Evolutionary conservation across 2,329 filamentous ascomycete species (phyloP).

Genomic region (Diplocarpon rosae): DNA sequence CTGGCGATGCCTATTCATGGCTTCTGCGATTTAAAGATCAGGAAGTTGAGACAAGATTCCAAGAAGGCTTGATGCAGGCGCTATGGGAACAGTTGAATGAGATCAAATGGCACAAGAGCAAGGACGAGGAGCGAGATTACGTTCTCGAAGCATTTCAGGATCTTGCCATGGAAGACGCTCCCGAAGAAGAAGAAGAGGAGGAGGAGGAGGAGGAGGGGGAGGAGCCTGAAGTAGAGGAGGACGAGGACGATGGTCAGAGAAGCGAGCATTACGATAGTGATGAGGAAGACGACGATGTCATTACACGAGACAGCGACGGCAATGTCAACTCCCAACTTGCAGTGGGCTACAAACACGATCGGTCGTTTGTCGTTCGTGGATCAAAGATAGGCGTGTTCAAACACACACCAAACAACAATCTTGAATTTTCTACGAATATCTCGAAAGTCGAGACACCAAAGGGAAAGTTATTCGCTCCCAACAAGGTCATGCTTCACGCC

Average conservation of each 20-base stretch:
- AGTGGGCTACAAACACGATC: constrained; percentile 92
- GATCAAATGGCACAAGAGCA: constrained; percentile 85
- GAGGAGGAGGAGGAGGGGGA: constrained; percentile 41
- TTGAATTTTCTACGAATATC: constrained; percentile 95
- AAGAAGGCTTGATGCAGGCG: constrained; percentile 88
- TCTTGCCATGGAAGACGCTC: constrained; percentile 75
- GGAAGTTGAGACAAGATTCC: constrained; percentile 70
- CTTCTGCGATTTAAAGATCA: constrained; percentile 84
- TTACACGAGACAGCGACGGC: constrained; percentile 57
- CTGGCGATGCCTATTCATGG: constrained; percentile 92
- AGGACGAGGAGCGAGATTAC: constrained; percentile 87
- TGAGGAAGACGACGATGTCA: constrained; percentile 70
- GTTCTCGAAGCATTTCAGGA: constrained; percentile 94
- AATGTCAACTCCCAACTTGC: constrained; percentile 90
- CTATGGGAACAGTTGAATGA: constrained; percentile 95
- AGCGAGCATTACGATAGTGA: constrained; percentile 67
- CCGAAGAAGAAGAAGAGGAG: constrained; percentile 37
- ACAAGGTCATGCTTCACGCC: constrained; percentile 40
- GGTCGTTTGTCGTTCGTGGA: constrained; percentile 92
- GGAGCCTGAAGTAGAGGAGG: constrained; percentile 35
- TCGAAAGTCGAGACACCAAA: constrained; percentile 85
- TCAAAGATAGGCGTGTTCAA: constrained; percentile 99
- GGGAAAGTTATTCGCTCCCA: constrained; percentile 82
- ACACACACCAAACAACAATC: constrained; percentile 81
- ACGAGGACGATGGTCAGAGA: constrained; percentile 46